Base-by-base conservation (phyloP, 202 grass and related monocot species). In the Bolboschoenoplectus hybrid region DNA sequence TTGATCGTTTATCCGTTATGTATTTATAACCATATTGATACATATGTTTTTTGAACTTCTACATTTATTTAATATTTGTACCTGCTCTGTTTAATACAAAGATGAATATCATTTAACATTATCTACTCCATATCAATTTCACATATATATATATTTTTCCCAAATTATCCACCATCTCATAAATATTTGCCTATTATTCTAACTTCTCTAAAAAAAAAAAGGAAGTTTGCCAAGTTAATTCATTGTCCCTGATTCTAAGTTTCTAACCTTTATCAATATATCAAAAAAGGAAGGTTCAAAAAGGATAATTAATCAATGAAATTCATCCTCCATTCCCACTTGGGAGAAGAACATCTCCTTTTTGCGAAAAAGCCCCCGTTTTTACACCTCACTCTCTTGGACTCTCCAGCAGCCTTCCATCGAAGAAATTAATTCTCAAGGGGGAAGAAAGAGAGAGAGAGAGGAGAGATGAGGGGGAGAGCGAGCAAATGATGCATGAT, bases 321-420 rank as follows among this genome's bases (percentile, higher is more conserved):
- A 47, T 46, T 47, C 40, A 0, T 49, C 19, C 38, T 65, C 56
- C 55, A 6, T 66, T 49, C 17, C 63, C 43, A 83, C 41, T 67
- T 67, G 63, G 2, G 56, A 35, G 26, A 36, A 71, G 62, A 49
- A 61, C 63, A 67, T 79, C 50, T 62, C 20, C 26, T 64, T 75
- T 66, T 52, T 74, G 44, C 61, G 47, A 46, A 86, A 86, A 76
- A 89, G 85, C 68, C 69, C 83, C 32, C 72, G 65, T 10, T 89
- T 85, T 89, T 89, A 70, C 67, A 67, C 66, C 76, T 75, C 46
- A 58, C 84, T 62, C 70, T 39, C 45, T 66, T 26, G 3, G 58
- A 55, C 36, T 81, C 85, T 86, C 44, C 13, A 63, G 36, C 53
- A 62, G 61, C n/a, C 83, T 60, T 63, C 38, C 43, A 66, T 67